A percentile compares a stretch with the other conserved stretches of the same genome.
phyloP scores from a whole-genome alignment of 2,329 filamentous ascomycete genomes.

The Emericellopsis cladophorae region DNA sequence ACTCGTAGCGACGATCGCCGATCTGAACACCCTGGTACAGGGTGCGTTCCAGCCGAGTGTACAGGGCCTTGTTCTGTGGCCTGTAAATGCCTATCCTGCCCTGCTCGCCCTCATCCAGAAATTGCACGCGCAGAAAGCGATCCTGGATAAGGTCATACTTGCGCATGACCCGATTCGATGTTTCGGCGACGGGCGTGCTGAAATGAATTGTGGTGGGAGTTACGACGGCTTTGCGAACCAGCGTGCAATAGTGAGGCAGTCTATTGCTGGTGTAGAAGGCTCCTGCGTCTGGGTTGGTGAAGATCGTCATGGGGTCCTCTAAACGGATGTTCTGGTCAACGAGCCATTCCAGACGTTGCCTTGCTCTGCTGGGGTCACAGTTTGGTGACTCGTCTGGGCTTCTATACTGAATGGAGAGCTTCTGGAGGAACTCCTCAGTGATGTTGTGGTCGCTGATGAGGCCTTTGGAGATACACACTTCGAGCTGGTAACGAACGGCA shows the following conservation, averaged over 20 bases:
- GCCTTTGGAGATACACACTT: conserved; percentile 79
- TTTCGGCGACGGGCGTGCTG: conserved; percentile 66
- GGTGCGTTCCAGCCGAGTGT: conserved; percentile 57
- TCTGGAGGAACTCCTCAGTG: conserved; percentile 50
- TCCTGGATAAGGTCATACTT: conserved; percentile 57
- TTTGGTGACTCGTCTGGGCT: conserved; percentile 11
- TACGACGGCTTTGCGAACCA: conserved; percentile 63
- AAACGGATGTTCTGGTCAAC: conserved; percentile 49
- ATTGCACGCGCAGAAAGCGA: conserved; percentile 79
- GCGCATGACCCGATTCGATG: conserved; percentile 76
- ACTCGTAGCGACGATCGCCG: conserved; percentile 72
- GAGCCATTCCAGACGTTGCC: conserved; percentile 60
- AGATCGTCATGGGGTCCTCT: conserved; percentile 61
- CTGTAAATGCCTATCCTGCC: conserved; percentile 43
- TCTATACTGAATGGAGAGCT: conserved; percentile 23
- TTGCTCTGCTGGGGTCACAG: conserved; percentile 35
- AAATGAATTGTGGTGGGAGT: conserved; percentile 78
- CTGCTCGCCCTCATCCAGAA: conserved; percentile 63
- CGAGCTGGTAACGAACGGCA: conserved; percentile 73
- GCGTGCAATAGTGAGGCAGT: conserved; percentile 60
- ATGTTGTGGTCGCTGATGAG: conserved; percentile 68
- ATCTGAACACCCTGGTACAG: conserved; percentile 70
- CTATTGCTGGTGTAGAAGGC: conserved; percentile 32
- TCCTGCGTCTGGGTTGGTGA: conserved; percentile 39
- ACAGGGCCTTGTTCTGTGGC: conserved; percentile 54